These are phyloP conservation scores for Coemansia sp. DNA, from an alignment of 192 early-diverging fungal genomes.

Conservation along the genomic window DNA sequence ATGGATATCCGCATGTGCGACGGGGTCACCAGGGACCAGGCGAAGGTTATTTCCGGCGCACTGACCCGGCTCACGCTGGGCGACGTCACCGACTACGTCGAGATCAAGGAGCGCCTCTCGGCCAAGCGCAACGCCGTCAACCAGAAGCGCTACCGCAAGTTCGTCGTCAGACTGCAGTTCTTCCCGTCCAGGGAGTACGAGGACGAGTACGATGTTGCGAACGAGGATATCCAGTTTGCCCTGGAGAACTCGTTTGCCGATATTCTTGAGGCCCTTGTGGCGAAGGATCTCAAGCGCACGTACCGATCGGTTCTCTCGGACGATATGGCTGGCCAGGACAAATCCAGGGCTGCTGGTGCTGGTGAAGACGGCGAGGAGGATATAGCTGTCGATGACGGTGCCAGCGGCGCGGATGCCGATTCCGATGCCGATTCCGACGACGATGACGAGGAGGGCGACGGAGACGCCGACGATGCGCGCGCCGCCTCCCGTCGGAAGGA, in stretches of 20 bases:
- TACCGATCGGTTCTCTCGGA: constrained; percentile 47
- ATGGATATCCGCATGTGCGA: constrained; percentile 84
- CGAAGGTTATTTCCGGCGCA: constrained; percentile 66
- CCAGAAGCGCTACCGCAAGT: constrained; percentile 67
- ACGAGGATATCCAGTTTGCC: constrained; percentile 67
- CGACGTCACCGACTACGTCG: constrained; percentile 85
- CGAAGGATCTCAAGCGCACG: constrained; percentile 73
- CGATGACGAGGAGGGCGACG: constrained; percentile 63
- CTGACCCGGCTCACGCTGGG: constrained; percentile 74
- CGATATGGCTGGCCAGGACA: constrained; percentile 35
- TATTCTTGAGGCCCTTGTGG: constrained; percentile 72
- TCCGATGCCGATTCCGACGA: constrained; percentile 45
- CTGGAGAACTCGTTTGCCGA: constrained; percentile 77
- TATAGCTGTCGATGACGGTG: constrained; percentile 28
- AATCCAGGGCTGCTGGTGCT: neutral
- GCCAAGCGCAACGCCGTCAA: constrained; percentile 41
- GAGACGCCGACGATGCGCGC: constrained; percentile 73
- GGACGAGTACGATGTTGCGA: constrained; percentile 72
- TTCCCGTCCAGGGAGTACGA: constrained; percentile 79
- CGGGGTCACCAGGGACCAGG: constrained; percentile 66
- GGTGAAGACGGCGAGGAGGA: constrained; percentile 24
- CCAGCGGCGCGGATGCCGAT: constrained; percentile 21
- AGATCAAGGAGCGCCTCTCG: constrained; percentile 75
- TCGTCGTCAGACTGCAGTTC: constrained; percentile 80
- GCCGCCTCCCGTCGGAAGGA: constrained; percentile 62